Conservation (phyloP, 2,329 filamentous ascomycete genomes). For the Aspergillus brunneoviolaceus region DNA sequence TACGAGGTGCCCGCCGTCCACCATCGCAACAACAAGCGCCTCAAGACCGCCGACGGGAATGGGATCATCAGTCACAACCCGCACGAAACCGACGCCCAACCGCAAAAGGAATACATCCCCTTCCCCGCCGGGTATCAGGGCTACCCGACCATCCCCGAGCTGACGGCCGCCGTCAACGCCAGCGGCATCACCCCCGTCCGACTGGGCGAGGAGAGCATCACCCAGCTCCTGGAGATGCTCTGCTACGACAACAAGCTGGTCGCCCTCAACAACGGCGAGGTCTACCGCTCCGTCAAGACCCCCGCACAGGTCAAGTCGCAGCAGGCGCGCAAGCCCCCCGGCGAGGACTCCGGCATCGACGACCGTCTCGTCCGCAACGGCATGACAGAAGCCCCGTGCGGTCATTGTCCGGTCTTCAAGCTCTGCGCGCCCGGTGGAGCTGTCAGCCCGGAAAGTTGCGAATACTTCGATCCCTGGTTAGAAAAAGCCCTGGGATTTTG, state of each 20-base stretch:
- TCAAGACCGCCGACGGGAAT: conserved; percentile 37
- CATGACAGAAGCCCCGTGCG: conserved; percentile 86
- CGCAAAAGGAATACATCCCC: conserved; percentile 46
- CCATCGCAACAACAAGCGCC: conserved; percentile 45
- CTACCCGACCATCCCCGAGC: conserved; percentile 78
- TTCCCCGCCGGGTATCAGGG: conserved; percentile 65
- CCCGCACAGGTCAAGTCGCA: conserved; percentile 37
- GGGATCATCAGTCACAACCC: background rate
- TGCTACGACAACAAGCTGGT: conserved; percentile 86
- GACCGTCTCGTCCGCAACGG: conserved; percentile 62
- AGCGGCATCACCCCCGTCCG: conserved; percentile 71
- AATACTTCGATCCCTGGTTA: conserved; percentile 88
- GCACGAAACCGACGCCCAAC: conserved; percentile 27
- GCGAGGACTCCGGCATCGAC: conserved; percentile 32
- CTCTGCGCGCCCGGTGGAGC: conserved; percentile 88
- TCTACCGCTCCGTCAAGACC: conserved; percentile 50
- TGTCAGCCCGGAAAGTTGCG: conserved; percentile 84
- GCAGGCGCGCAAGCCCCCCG: conserved; percentile 33
- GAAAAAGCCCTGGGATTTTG: conserved; percentile 41
- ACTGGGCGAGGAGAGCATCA: conserved; percentile 69
- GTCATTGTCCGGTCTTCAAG: conserved; percentile 87
- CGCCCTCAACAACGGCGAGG: conserved; percentile 48
- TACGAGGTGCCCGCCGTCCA: conserved; percentile 51
- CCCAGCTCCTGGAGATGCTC: conserved; percentile 83
- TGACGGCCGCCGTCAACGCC: conserved; percentile 71